Evolutionary conservation across 805 yeast genomes (phyloP).

Genomic region (Ogataea angusta): DNA sequence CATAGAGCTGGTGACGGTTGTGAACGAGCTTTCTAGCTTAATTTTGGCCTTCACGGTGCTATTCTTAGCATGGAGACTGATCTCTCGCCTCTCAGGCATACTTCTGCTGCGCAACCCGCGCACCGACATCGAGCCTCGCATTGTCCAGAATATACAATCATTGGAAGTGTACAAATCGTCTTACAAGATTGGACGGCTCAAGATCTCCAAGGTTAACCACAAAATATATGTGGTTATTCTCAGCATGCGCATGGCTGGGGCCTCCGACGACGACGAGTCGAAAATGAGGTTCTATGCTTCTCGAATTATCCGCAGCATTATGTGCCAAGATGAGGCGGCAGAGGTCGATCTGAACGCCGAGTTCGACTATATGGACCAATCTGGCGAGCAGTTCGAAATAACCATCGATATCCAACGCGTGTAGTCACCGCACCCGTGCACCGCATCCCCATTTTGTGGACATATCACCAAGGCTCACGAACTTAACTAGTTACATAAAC

Average conservation of each 20-base stretch:
- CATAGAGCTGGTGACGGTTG: constrained; percentile 18
- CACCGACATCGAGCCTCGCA: constrained; percentile 33
- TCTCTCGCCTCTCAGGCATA: constrained; percentile 48
- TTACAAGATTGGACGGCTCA: constrained; percentile 46
- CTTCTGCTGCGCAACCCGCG: constrained; percentile 53
- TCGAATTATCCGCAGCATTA: constrained; percentile 38
- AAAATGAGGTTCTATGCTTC: constrained; percentile 48
- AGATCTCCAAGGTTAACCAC: constrained; percentile 62
- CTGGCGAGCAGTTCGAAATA: constrained; percentile 37
- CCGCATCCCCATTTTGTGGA: background rate
- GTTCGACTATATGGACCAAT: constrained; percentile 27
- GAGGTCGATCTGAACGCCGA: constrained; percentile 21
- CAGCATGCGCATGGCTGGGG: constrained; percentile 60
- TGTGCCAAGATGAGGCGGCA: constrained; percentile 21
- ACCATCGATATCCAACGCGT: constrained; percentile 39
- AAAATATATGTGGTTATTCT: constrained; percentile 56
- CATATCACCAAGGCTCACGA: background rate
- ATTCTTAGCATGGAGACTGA: constrained; percentile 35
- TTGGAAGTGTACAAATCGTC: constrained; percentile 51
- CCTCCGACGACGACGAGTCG: constrained; percentile 66
- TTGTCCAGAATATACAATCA: constrained; percentile 43
- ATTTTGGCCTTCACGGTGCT: constrained; percentile 25
- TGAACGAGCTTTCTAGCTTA: constrained; percentile 27
- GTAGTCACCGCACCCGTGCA: constrained; percentile 6
- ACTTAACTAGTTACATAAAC: background rate